Conservation (phyloP, 2,329 filamentous ascomycete species). For the Chaetomiaceae sp. region DNA sequence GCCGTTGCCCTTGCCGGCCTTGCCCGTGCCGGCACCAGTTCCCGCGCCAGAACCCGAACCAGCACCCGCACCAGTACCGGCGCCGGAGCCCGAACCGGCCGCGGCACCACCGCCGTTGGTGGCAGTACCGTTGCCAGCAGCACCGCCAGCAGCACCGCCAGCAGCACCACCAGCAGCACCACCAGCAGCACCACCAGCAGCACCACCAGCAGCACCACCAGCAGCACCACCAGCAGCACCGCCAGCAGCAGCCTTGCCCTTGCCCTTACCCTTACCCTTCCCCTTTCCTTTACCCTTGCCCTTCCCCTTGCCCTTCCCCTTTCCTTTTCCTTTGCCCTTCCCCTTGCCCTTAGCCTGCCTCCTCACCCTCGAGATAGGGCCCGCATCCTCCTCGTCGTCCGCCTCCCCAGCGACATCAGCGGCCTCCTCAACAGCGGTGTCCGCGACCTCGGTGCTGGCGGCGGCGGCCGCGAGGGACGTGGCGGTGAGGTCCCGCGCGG, state of each 20-base stretch:
- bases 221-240: background rate
- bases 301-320: constrained; percentile 3
- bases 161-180: background rate
- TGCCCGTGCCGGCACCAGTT: no score
- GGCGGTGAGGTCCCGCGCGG: background rate
- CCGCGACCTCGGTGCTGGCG: background rate
- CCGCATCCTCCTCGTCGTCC: background rate
- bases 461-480: background rate
- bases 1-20: no score
- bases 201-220: background rate
- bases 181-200: background rate
- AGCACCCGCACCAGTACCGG: background rate
- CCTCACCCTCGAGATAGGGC: background rate
- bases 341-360: background rate
- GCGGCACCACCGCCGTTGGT: background rate
- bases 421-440: background rate
- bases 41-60: background rate
- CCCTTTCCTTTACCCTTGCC: constrained; percentile 8
- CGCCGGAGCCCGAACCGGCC: background rate
- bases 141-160: background rate
- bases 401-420: background rate
- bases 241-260: background rate
- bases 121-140: no score
- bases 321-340: background rate
- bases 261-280: constrained; percentile 3